Base-by-base conservation (phyloP, 2,329 filamentous ascomycete species). In the Sclerotinia glacialis region DNA sequence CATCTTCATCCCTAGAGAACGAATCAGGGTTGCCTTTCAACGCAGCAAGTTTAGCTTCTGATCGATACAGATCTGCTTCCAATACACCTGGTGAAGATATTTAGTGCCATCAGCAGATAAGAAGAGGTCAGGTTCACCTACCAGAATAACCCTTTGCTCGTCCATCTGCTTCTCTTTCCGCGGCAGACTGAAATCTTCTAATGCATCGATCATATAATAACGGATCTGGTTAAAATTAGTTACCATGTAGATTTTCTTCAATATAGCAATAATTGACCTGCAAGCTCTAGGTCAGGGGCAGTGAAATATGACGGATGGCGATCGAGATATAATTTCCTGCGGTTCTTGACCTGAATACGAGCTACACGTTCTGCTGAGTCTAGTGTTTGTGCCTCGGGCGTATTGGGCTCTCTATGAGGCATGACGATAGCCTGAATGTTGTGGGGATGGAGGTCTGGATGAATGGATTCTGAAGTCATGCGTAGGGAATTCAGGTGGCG, bases 201-300 rank as follows among this genome's bases (percentile, higher is more conserved):
- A 77, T 71, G 49, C 75, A 76, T 47, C 73, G 73, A 66, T 77
- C 76, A 66, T 76, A 77, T 9, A 77, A 69, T 54, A 77, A 67
- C 11, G 76, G 76, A 70, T 77, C 76, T 77, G 44, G 40, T n/a
- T 42, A 37, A 5, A 40, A 60, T 72, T 66, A 73, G 69, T 67
- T 49, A 40, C 23, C 5, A 44, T 56, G 6, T 14, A 40, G 14
- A 21, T 37, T 37, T 54, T 64, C 50, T 31, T 54, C 16, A 16
- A 16, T 31, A 50, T 60, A 42, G 37, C 26, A 50, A 62, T 31
- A 50, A 52, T 50, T 46, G 67, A 76, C 76, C 75, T 69, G 73
- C 68, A 37, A 77, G 72, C 66, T 77, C 76, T 5, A 76, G 70
- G 67, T 77, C 76, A 12, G 73, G 74, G 49, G 71, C 71, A 53